phyloP scores from a whole-genome alignment of 768 basidiomycete species.

The Trametes gibbosa region DNA sequence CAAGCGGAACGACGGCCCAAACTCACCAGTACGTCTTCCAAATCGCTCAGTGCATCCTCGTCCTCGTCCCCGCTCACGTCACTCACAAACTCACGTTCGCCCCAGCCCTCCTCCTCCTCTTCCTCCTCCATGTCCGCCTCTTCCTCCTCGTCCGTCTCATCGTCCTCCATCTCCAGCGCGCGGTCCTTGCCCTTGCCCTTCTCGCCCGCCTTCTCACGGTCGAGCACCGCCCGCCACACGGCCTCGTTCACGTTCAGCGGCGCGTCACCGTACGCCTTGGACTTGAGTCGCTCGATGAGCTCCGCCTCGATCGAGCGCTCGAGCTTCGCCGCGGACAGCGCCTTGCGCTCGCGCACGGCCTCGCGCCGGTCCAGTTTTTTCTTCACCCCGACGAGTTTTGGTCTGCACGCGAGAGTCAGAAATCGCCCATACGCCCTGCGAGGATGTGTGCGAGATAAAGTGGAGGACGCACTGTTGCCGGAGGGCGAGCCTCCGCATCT shows the following conservation, averaged over 20 bases:
- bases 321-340: slow-evolving; percentile 90
- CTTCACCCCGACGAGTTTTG: slow-evolving; percentile 92
- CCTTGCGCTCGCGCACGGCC: slow-evolving; percentile 90
- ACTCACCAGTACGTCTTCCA: slow-evolving; percentile 69
- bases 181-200: slow-evolving; percentile 44
- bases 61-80: slow-evolving; percentile 71
- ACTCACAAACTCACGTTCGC: slow-evolving; percentile 77
- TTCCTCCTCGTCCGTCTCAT: slow-evolving; percentile 57
- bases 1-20: background rate
- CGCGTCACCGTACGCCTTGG: slow-evolving; percentile 95
- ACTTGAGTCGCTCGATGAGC: slow-evolving; percentile 90
- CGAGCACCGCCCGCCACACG: slow-evolving; percentile 91
- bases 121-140: slow-evolving; percentile 56
- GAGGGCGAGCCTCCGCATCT: slow-evolving; percentile 90
- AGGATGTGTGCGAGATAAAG: background rate
- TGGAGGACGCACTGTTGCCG: slow-evolving; percentile 69
- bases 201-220: slow-evolving; percentile 57
- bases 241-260: slow-evolving; percentile 97
- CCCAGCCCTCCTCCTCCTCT: slow-evolving; percentile 53
- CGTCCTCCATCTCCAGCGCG: slow-evolving; percentile 50
- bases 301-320: slow-evolving; percentile 96
- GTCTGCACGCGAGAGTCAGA: slow-evolving; percentile 45
- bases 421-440: background rate
- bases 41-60: slow-evolving; percentile 58
- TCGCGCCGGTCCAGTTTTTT: slow-evolving; percentile 96